Evolutionary conservation across 108 stramenopile species (phyloP), one percentile per base, ranked within the genome.

Genomic region (Fragilaria crotonensis): DNA sequence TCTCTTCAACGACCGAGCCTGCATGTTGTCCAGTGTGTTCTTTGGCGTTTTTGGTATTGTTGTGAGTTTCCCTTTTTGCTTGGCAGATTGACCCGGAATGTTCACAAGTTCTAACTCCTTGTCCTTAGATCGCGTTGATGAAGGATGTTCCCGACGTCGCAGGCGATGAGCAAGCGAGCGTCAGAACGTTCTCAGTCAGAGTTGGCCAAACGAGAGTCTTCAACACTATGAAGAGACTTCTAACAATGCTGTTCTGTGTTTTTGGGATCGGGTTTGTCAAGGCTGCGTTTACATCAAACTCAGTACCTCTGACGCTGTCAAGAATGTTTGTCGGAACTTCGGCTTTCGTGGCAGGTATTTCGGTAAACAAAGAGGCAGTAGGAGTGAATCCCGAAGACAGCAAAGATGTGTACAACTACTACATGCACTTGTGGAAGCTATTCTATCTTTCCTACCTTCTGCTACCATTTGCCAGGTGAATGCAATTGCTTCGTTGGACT

Each of bases 381-480:
- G 57, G 29, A 4, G 84, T 93, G 14, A 67, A 93, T 69, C 73
- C 87, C 5, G 79, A 86, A 57, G 68, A 88, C 53, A 76, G 78
- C 33, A 58, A 57, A 5, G 71, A 86, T 62, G 89, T 90, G 19
- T 88, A 94, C 67, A 59, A 63, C 2, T 88, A 78, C 55, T 94
- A 94, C 79, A 94, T 90, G 89, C 78, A 89, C 47, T 62, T 90
- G 25, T 94, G 93, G 93, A 90, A 94, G 51, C 65, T 90, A 30
- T 94, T 94, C 56, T 94, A 90, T 59, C 41, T 87, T 36, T 80
- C 71, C 32, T 94, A 90, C 52, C 54, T 94, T 48, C 67, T 75
- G 0, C 62, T 93, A n/a, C 88, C 88, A 4, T 82, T 89, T 25
- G 82, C 78, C 11, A 82, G 83, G 45, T 89, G 33, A 66, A 26